These are phyloP conservation scores for Aspergillus sp. DNA, from an alignment of 2,329 filamentous ascomycete genomes.

Conservation along the genomic window DNA sequence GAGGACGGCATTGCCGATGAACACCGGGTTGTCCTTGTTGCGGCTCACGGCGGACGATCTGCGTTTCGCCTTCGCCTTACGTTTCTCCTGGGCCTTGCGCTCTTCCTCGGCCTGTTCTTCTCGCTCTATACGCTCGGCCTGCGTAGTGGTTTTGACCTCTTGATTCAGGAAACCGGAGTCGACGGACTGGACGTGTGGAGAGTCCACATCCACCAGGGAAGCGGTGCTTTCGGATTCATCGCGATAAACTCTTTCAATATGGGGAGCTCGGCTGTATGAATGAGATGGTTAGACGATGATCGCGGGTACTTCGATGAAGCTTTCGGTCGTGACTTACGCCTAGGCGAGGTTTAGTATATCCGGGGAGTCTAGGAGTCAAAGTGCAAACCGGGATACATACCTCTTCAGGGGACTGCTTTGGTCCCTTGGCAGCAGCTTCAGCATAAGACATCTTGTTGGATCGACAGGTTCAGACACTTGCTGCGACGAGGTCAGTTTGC, in stretches of 20 bases:
- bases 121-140: conserved; percentile 45
- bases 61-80: conserved; percentile 34
- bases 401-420: conserved; percentile 48
- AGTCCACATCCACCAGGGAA: conserved; percentile 48
- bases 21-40: conserved; percentile 48
- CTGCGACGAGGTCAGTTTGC: conserved; percentile 2
- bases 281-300: background rate
- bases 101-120: conserved; percentile 31
- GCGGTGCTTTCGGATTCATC: conserved; percentile 41
- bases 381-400: conserved; percentile 30
- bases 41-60: conserved; percentile 26
- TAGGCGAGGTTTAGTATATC: conserved; percentile 16
- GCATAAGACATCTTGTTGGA: conserved; percentile 47
- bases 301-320: background rate
- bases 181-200: conserved; percentile 45
- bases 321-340: conserved; percentile 34
- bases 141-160: conserved; percentile 45
- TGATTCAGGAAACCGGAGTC: conserved; percentile 42
- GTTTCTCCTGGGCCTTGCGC: conserved; percentile 26
- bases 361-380: background rate
- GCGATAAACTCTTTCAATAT: conserved; percentile 38
- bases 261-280: conserved; percentile 41
- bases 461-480: background rate
- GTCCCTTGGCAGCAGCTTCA: conserved; percentile 46
- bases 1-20: conserved; percentile 46